phyloP scores from a whole-genome alignment of 129 eudicot genomes.

The Ambrosia artemisiifolia region DNA sequence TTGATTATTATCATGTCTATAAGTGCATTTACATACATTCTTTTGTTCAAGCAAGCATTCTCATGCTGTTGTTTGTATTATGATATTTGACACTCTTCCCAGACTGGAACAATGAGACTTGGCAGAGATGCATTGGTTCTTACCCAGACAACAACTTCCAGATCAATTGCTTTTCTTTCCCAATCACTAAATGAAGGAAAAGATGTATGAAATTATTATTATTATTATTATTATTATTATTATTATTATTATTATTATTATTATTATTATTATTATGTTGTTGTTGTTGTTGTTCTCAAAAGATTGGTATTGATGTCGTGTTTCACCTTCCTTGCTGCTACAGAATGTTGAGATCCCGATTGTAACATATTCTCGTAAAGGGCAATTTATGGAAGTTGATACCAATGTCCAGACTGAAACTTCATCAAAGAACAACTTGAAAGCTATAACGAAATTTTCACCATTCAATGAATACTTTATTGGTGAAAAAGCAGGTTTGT shows the following conservation, averaged over 20 bases:
- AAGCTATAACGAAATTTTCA: slow-evolving; percentile 53
- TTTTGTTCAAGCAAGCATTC: background rate
- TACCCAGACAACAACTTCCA: slow-evolving; percentile 58
- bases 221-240: slow-evolving; percentile 17
- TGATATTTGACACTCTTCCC: slow-evolving; percentile 1
- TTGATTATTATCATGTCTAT: too few species aligned
- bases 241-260: too few species aligned
- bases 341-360: slow-evolving; percentile 13
- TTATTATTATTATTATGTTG: too few species aligned
- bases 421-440: slow-evolving; percentile 46
- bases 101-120: slow-evolving; percentile 80
- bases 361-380: slow-evolving; percentile 10
- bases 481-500: slow-evolving; percentile 66
- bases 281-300: background rate
- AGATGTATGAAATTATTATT: slow-evolving; percentile 20
- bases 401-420: slow-evolving; percentile 50
- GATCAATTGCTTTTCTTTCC: slow-evolving; percentile 75
- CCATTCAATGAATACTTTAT: slow-evolving; percentile 66
- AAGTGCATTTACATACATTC: too few species aligned
- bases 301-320: background rate
- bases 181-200: slow-evolving; percentile 40
- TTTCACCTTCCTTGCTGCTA: slow-evolving; percentile 2
- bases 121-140: slow-evolving; percentile 81
- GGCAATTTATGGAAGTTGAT: slow-evolving; percentile 7
- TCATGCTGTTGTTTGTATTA: background rate